Base-by-base conservation (phyloP, 768 basidiomycete species). In the Mycena crocata region DNA sequence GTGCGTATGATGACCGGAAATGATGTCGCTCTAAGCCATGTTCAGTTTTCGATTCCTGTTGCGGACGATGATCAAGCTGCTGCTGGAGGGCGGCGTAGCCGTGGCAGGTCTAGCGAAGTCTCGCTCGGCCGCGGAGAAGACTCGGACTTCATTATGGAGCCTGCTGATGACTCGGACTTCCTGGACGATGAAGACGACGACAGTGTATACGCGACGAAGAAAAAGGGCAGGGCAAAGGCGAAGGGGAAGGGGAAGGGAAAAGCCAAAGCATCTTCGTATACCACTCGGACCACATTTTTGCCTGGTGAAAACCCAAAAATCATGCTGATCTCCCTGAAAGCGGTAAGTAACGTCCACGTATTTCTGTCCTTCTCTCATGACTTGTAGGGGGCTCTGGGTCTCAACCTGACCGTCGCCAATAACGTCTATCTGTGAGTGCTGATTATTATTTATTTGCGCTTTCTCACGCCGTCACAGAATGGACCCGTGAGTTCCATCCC, bases 401-500 rank as follows among this genome's bases (percentile, higher is more conserved):
- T 96, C 59, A 96, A 96, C 76, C 78, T 96, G 69, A 96, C 94
- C 26, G 94, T 92, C 23, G 95, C 94, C 2, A 95, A 95, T 71
- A 93, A 95, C 75, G 93, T 93, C 12, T 92, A 89, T 72, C 78
- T 94, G 92, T 93, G 72, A 80, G 89, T 81, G 26, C 4, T 14
- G 34, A 4, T n/a, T 46, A 19, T 49, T 64, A 42, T 48, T n/a
- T 24, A 8, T 45, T 19, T 28, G 30, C 14, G 19, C 31, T 8
- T 55, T 37, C 28, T 26, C 30, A n/a, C 67, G 74, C 55, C 52
- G 15, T 24, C 31, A 55, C 56, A 93, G 92, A 37, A 93, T 94
- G 93, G 93, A 93, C 73, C 92, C 93, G 91, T 93, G 73, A 83
- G 91, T 85, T 49, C 50, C 24, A 44, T n/a, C 15, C 26, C n/a